Base-by-base conservation (phyloP, 1,284 basidiomycete genomes). In the Cryptococcus wingfieldii region DNA sequence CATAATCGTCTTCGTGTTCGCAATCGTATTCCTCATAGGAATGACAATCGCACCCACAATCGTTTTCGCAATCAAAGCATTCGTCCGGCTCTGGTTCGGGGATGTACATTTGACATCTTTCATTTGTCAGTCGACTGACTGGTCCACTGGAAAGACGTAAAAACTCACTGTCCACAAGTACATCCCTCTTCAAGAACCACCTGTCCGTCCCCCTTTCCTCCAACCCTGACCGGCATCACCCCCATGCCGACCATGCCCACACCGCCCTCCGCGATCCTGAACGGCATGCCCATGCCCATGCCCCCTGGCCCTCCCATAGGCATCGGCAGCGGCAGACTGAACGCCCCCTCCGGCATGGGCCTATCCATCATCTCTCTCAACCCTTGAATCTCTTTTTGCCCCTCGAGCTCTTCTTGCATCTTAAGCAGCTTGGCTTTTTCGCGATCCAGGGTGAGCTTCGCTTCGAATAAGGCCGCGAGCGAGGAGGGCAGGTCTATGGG, bases 381-480 rank as follows among this genome's bases (percentile, higher is more conserved):
- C 27, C 27, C 18, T 37, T 37, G 23, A 4, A 46, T 66, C 47
- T 74, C 72, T 18, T 66, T 61, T 44, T 74, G 74, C 31, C 72
- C 72, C 56, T 71, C 70, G n/a, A 76, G 60, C 62, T 76, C 74
- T 58, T 73, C 70, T 53, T 76, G 74, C 74, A 76, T 76, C 47
- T 67, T 59, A 52, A 76, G 63, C 41, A 76, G 56, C 58, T 74
- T 76, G 5, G 71, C 74, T 64, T 76, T 76, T 55, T 76, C 74
- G 50, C 74, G 63, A 62, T 76, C 74, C 47, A 76, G 64, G 4
- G 72, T 76, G 34, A 76, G 60, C 50, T 76, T 76, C 9, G 74
- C 74, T 54, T 76, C 72, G 58, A 76, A 76, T n/a, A 76, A 59
- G 37, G 74, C 74, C 0, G 74, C 74, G 12, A 76, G 58, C 58